Base-by-base conservation (phyloP, 768 basidiomycete species). In the Serendipita sp. region DNA sequence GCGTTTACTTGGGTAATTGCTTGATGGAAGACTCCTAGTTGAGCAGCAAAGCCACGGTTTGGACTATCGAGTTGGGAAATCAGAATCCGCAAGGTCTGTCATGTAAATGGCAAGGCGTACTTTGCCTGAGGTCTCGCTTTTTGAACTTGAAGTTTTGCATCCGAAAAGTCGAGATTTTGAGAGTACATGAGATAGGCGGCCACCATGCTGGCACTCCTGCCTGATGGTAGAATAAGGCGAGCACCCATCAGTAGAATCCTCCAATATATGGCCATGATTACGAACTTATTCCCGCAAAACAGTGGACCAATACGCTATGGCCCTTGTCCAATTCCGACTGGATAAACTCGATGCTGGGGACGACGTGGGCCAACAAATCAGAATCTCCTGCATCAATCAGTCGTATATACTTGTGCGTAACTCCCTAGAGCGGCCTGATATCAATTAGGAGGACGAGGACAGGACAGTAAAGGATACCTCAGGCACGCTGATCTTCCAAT, bases 171-270 rank as follows among this genome's bases (percentile, higher is more conserved):
- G 2, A 82, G 51, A 16, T 82, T 77, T 65, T 77, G 75, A 3
- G 80, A 79, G 68, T 86, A 81, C 89, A 96, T 94, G 48, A 96
- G 75, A 69, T 91, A 96, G 3, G 92, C 93, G 1, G 90, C 84
- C 4, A 88, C 85, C 51, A 95, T 83, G 1, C 89, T 86, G 4
- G 85, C 83, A 66, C 90, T 92, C 24, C 93, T 82, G 68, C 88
- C 88, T 90, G 65, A 22, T 44, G n/a, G 56, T 24, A 42, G 14
- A 58, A 65, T 56, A 56, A 45, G 20, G 66, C 14, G 34, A 38
- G 34, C 34, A 38, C 14, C 34, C 14, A 38, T 38, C 14, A 5
- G 5, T 38, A 38, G 31, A 24, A 65, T 42, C 63, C 41, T 31
- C 5, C 42, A 3, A 50, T 14, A 5, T 3, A 26, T 33, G 42